Evolutionary conservation across 2,329 filamentous ascomycete species (phyloP).

Genomic region (Zasmidium citrigriseum): DNA sequence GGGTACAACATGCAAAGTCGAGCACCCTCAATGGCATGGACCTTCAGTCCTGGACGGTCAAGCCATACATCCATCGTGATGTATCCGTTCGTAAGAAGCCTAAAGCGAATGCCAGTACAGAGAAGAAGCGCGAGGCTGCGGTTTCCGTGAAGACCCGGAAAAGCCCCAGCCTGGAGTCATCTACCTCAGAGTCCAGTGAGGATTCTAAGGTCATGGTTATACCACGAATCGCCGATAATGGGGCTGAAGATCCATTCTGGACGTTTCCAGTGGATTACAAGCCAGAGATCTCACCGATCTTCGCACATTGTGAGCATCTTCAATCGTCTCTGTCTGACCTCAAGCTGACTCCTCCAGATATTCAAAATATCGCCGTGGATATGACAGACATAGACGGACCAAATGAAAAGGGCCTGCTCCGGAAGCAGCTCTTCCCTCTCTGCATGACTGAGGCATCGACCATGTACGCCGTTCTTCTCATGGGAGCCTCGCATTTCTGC

Average conservation of each 20-base stretch:
- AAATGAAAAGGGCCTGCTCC: constrained; percentile 35
- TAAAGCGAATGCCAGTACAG: neutral
- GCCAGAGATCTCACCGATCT: constrained; percentile 17
- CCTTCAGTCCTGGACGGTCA: constrained; percentile 22
- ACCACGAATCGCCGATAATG: constrained; percentile 4
- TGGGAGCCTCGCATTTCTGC: constrained; percentile 43
- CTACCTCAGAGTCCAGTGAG: neutral
- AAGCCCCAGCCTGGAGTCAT: neutral
- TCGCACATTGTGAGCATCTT: constrained; percentile 15
- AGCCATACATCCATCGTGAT: constrained; percentile 18
- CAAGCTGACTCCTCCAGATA: constrained; percentile 3
- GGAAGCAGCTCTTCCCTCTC: constrained; percentile 42
- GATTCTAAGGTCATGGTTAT: neutral
- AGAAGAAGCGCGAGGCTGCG: neutral
- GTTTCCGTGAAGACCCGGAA: neutral
- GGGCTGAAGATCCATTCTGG: constrained; percentile 21
- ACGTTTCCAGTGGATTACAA: constrained; percentile 21
- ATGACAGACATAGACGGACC: constrained; percentile 44
- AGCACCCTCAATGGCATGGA: constrained; percentile 12
- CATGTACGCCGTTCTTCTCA: constrained; percentile 44
- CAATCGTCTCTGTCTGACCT: neutral
- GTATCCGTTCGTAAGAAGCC: neutral
- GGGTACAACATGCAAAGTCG: constrained; percentile 22
- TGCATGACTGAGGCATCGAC: constrained; percentile 37
- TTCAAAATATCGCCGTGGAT: constrained; percentile 40